phyloP scores from a whole-genome alignment of 345 rosid genomes.

The Eucalyptus marginata region DNA sequence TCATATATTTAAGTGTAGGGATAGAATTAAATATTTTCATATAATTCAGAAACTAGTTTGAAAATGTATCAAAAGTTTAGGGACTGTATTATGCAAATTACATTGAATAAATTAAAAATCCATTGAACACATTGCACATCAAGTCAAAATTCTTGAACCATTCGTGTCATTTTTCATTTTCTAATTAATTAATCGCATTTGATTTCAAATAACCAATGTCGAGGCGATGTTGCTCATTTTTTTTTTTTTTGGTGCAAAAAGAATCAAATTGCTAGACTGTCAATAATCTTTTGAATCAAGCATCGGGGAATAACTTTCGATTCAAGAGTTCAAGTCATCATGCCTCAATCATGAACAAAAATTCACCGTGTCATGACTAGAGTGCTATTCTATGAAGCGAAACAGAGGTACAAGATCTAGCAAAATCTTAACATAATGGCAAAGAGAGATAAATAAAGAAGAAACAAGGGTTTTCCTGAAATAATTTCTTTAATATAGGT shows the following conservation, averaged over 20 bases:
- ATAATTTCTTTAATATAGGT: not conserved
- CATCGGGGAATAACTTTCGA: not conserved
- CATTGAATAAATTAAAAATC: not conserved
- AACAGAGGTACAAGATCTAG: not conserved
- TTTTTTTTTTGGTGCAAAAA: not conserved
- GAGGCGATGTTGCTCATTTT: not conserved
- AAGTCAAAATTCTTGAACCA: not conserved
- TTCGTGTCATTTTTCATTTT: not conserved
- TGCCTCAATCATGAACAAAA: not conserved
- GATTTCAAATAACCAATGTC: not conserved
- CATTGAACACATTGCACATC: not conserved
- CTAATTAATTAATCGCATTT: not conserved
- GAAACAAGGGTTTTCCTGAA: not conserved
- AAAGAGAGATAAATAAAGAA: not conserved
- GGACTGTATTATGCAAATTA: rapidly evolving
- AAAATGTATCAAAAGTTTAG: too few species aligned
- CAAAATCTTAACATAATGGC: not conserved
- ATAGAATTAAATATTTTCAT: not conserved
- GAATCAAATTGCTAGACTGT: not conserved
- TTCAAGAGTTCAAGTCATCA: not conserved
- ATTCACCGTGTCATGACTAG: not conserved
- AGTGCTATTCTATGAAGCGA: not conserved
- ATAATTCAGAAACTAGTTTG: not conserved
- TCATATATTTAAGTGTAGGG: not conserved
- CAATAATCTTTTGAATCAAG: not conserved